Conservation (phyloP, 106 monocot genomes). For the Triglochin maritima region DNA sequence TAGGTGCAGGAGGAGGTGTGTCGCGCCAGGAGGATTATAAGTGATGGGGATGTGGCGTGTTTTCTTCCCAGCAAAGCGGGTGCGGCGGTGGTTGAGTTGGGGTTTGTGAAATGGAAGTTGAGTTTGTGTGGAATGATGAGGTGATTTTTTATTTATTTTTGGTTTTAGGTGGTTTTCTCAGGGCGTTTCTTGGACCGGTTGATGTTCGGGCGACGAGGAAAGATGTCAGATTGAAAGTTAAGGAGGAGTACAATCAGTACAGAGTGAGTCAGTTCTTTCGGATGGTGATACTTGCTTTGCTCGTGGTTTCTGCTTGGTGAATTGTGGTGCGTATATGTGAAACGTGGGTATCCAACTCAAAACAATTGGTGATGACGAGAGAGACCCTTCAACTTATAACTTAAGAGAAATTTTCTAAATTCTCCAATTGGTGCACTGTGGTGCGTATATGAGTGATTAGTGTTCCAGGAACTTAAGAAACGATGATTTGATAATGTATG, state of each 20-base stretch:
- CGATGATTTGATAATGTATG: no score
- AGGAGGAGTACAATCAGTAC: slow-evolving; percentile 84
- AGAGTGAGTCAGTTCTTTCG: slow-evolving; percentile 29
- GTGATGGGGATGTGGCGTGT: slow-evolving; percentile 55
- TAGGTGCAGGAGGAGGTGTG: slow-evolving; percentile 58
- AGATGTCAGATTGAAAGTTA: slow-evolving; percentile 68
- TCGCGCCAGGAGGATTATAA: slow-evolving; percentile 38
- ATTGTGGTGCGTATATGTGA: neutral
- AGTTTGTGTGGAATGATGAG: neutral
- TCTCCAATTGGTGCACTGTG: no score
- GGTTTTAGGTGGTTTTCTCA: slow-evolving; percentile 49
- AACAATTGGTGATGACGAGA: no score
- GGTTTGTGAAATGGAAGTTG: neutral
- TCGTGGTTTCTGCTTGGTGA: neutral
- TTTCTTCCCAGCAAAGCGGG: slow-evolving; percentile 58
- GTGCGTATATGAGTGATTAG: no score
- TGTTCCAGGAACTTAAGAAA: no score
- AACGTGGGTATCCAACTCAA: no score
- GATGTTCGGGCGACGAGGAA: slow-evolving; percentile 63
- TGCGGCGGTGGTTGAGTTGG: slow-evolving; percentile 17
- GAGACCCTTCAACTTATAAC: no score
- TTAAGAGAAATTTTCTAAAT: no score
- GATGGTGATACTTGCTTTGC: neutral
- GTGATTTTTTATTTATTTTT: neutral
- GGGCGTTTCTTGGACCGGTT: slow-evolving; percentile 73